phyloP scores from a whole-genome alignment of 2,329 filamentous ascomycete genomes.

The Didymella glomerata region DNA sequence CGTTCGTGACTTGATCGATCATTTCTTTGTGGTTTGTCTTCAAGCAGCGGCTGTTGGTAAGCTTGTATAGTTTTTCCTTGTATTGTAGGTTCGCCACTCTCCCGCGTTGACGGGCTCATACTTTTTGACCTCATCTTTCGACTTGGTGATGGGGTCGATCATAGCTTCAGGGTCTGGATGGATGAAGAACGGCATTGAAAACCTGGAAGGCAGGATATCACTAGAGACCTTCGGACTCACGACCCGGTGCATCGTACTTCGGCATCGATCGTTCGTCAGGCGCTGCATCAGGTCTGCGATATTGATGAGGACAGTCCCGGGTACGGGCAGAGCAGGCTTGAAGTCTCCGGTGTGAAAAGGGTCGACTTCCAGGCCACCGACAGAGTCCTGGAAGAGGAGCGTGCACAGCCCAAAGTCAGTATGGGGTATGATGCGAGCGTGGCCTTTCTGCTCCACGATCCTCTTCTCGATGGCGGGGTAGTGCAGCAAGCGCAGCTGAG shows the following conservation, averaged over 20 bases:
- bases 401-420: slow-evolving; percentile 50
- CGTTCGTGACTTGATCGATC: neutral
- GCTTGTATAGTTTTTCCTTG: slow-evolving; percentile 37
- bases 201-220: slow-evolving; percentile 44
- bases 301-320: slow-evolving; percentile 38
- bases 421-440: slow-evolving; percentile 41
- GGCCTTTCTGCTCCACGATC: slow-evolving; percentile 33
- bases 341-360: slow-evolving; percentile 38
- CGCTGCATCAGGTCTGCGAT: slow-evolving; percentile 38
- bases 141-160: slow-evolving; percentile 48
- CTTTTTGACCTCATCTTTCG: slow-evolving; percentile 44
- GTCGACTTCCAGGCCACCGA: slow-evolving; percentile 51
- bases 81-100: slow-evolving; percentile 49
- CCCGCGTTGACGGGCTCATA: slow-evolving; percentile 50
- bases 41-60: slow-evolving; percentile 10
- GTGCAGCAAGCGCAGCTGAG: slow-evolving; percentile 40
- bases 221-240: slow-evolving; percentile 40
- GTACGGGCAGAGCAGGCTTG: slow-evolving; percentile 34
- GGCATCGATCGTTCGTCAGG: slow-evolving; percentile 42
- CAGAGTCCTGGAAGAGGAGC: slow-evolving; percentile 50
- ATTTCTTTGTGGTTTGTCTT: neutral
- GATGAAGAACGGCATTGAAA: slow-evolving; percentile 53
- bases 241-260: slow-evolving; percentile 51
- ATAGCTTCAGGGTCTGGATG: slow-evolving; percentile 48
- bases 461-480: slow-evolving; percentile 40